Conservation (phyloP, 306 rosid genomes). For the Arachis stenosperma region DNA sequence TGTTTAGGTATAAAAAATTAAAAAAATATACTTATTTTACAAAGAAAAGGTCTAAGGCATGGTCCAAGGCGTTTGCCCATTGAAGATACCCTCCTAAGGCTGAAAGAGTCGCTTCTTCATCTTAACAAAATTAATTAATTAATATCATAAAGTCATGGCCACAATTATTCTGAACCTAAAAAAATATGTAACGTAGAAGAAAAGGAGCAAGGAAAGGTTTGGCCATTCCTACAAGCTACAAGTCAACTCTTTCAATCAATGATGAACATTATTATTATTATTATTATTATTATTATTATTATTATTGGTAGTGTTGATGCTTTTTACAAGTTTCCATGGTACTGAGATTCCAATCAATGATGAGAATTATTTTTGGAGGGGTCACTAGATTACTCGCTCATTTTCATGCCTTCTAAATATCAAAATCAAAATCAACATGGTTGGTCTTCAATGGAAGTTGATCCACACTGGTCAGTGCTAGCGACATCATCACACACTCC, state of each 20-base stretch:
- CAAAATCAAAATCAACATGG: neutral
- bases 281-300: too few relatives aligned
- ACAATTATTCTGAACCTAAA: conserved; percentile 10
- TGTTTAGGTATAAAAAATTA: too few relatives aligned
- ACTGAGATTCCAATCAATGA: conserved; percentile 6
- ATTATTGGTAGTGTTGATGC: neutral
- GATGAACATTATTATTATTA: neutral
- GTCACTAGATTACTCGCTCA: neutral
- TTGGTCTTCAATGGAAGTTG: neutral
- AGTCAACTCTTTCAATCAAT: conserved; percentile 37
- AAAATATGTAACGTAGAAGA: neutral
- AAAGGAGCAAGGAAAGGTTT: conserved; percentile 2
- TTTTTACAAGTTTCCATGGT: neutral
- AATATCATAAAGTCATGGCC: conserved; percentile 19
- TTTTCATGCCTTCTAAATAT: neutral
- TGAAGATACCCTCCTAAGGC: conserved; percentile 4
- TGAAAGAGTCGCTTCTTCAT: conserved; percentile 2
- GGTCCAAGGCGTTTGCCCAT: neutral
- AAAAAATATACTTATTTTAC: neutral
- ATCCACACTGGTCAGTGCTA: neutral
- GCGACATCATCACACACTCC: neutral
- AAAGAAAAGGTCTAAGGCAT: neutral
- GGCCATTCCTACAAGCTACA: neutral
- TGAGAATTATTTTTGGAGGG: neutral
- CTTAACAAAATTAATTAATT: neutral